phyloP scores from a whole-genome alignment of 371 early-diverging fungal genomes.

The Apophysomyces elegans region DNA sequence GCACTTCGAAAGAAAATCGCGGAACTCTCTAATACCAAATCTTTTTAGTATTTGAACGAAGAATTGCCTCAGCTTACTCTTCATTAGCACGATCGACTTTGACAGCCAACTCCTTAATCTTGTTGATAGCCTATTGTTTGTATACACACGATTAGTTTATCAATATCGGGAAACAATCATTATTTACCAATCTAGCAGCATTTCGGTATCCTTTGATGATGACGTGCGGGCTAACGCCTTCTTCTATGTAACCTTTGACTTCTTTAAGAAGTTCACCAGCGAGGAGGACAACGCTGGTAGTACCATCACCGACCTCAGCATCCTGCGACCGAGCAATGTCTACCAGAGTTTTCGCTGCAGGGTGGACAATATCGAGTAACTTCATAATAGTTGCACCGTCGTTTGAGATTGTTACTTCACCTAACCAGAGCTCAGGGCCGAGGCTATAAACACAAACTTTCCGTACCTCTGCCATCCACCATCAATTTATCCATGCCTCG shows the following conservation, averaged over 20 bases:
- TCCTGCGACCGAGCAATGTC: conserved; percentile 99
- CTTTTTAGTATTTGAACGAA: background rate
- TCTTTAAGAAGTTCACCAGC: conserved; percentile 97
- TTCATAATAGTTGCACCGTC: conserved; percentile 99
- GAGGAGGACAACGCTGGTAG: conserved; percentile 98
- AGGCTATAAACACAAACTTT: background rate
- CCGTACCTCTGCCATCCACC: conserved; percentile 85
- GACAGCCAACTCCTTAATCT: conserved; percentile 86
- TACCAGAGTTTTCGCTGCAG: conserved; percentile 98
- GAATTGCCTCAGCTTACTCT: conserved; percentile 49
- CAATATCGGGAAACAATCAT: background rate
- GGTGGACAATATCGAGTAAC: conserved; percentile 98
- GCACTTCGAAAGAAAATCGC: conserved; percentile 92
- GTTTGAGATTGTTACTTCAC: conserved; percentile 97
- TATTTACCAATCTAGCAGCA: conserved; percentile 75
- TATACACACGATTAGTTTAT: background rate
- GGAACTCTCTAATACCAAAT: conserved; percentile 69
- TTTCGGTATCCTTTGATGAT: conserved; percentile 95
- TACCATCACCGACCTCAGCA: conserved; percentile 99
- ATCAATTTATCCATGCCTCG: conserved; percentile 99
- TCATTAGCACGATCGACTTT: conserved; percentile 76
- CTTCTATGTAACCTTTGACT: conserved; percentile 94
- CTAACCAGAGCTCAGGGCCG: conserved; percentile 33
- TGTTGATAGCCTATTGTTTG: conserved; percentile 70
- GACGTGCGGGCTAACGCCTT: conserved; percentile 93